Conservation (phyloP, 805 yeast genomes). For the Schwanniomyces polymorphus region DNA sequence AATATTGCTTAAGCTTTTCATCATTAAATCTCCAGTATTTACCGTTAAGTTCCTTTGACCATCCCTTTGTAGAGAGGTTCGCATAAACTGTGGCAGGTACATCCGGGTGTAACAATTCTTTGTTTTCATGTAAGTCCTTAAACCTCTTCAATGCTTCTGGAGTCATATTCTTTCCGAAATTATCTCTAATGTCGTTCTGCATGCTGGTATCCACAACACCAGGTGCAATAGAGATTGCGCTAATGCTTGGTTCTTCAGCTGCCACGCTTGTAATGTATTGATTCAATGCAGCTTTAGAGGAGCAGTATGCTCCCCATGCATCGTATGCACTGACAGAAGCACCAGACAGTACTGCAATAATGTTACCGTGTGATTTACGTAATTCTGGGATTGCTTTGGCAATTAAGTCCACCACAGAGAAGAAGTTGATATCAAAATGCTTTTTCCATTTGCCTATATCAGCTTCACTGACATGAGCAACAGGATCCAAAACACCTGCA, state of each 20-base stretch:
- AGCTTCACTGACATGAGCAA: constrained; percentile 52
- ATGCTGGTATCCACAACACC: constrained; percentile 92
- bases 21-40: constrained; percentile 64
- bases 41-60: constrained; percentile 62
- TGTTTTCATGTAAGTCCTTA: constrained; percentile 56
- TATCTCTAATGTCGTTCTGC: constrained; percentile 79
- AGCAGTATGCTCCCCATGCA: constrained; percentile 92
- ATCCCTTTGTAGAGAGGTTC: constrained; percentile 61
- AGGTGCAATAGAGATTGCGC: constrained; percentile 78
- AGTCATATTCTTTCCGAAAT: constrained; percentile 60
- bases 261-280: constrained; percentile 69
- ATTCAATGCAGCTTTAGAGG: constrained; percentile 89
- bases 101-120: constrained; percentile 62
- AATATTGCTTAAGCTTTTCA: constrained; percentile 11
- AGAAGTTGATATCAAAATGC: constrained; percentile 74
- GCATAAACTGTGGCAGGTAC: constrained; percentile 74
- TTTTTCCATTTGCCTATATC: constrained; percentile 58
- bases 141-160: constrained; percentile 60
- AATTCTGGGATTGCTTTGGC: constrained; percentile 57
- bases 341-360: constrained; percentile 86
- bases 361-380: constrained; percentile 54
- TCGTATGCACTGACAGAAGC: constrained; percentile 63
- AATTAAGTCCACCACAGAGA: constrained; percentile 67
- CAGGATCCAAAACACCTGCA: constrained; percentile 86
- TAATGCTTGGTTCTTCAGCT: constrained; percentile 60